Conservation (phyloP, 805 yeast species). For the Candida quercuum region DNA sequence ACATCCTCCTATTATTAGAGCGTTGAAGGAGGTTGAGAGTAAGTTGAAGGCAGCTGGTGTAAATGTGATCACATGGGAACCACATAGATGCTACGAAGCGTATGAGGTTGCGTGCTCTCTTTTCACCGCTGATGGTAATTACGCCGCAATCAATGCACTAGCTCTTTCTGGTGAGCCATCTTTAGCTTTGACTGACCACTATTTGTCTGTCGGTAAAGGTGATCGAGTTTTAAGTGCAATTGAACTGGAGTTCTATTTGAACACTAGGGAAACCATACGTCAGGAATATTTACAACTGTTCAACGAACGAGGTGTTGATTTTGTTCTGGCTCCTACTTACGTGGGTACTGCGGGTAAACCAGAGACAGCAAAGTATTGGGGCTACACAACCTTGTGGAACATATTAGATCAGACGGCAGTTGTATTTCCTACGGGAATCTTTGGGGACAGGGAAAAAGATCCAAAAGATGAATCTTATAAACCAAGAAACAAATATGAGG, state of each 20-base stretch:
- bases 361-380: constrained; percentile 65
- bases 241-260: constrained; percentile 52
- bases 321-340: constrained; percentile 62
- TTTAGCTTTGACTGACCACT: constrained; percentile 57
- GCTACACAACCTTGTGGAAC: constrained; percentile 73
- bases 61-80: constrained; percentile 48
- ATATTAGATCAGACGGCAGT: constrained; percentile 66
- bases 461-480: constrained; percentile 29
- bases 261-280: constrained; percentile 52
- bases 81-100: constrained; percentile 53
- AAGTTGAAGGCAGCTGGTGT: constrained; percentile 57
- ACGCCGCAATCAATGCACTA: constrained; percentile 45
- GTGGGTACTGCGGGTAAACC: constrained; percentile 67
- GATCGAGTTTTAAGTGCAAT: constrained; percentile 37
- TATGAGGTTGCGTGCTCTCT: constrained; percentile 49
- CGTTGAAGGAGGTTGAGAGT: constrained; percentile 44
- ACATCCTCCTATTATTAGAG: constrained; percentile 59
- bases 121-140: constrained; percentile 67
- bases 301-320: constrained; percentile 52
- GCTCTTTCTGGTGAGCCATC: constrained; percentile 66
- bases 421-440: constrained; percentile 54
- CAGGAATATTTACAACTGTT: constrained; percentile 51
- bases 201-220: constrained; percentile 54
- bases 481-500: constrained; percentile 14
- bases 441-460: constrained; percentile 41